A percentile compares a stretch with the other conserved stretches of the same genome.
Evolutionary conservation across 176 grass and related monocot species (phyloP).

Genomic region (Bothriochloa decipiens): DNA sequence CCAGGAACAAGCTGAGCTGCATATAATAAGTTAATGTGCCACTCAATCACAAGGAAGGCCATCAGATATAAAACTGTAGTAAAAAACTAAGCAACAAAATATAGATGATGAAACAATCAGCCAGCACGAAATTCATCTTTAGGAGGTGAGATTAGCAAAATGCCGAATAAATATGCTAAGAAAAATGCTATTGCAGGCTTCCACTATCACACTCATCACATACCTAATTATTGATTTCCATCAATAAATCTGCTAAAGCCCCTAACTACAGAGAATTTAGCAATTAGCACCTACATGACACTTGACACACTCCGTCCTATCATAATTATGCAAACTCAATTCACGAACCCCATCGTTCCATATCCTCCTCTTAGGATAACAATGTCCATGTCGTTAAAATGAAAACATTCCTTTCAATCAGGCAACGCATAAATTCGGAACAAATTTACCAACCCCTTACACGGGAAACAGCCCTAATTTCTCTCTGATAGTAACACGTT

Average conservation of each 20-base stretch:
- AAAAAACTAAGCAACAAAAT: not conserved
- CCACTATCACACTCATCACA: not conserved
- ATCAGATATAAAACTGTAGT: not conserved
- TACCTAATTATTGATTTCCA: not conserved
- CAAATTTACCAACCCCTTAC: not conserved
- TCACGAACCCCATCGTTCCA: not conserved
- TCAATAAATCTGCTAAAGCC: not conserved
- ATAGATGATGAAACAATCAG: conserved; percentile 14
- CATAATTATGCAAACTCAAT: not conserved
- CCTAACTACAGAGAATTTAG: not conserved
- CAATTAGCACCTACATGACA: not conserved
- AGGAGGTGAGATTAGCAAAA: not conserved
- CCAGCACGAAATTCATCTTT: not conserved
- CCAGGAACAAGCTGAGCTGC: conserved; percentile 16
- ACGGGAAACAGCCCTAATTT: not conserved
- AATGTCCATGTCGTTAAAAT: not conserved
- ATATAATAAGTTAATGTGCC: not conserved
- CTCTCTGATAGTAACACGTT: not conserved
- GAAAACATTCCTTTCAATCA: not conserved
- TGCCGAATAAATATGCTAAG: not conserved
- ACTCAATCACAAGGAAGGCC: not conserved
- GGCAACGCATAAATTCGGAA: not conserved
- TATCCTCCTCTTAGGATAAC: not conserved
- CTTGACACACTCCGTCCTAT: not conserved
- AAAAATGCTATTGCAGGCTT: not conserved